phyloP scores from a whole-genome alignment of 2,329 filamentous ascomycete genomes.

The Acarospora socialis region DNA sequence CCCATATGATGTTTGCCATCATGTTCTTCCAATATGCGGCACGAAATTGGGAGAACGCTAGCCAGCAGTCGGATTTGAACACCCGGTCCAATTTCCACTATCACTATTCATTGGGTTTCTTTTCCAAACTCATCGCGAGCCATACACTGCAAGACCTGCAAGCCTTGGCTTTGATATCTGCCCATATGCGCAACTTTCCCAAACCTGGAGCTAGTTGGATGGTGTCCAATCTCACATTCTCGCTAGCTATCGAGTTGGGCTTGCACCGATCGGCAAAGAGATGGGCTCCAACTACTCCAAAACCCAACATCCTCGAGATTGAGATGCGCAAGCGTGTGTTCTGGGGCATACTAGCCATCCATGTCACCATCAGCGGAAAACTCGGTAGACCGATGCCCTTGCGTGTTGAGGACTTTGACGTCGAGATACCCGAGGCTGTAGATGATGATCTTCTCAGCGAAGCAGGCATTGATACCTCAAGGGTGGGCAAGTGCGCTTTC shows the following conservation, averaged over 20 bases:
- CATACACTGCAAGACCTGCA: conserved; percentile 55
- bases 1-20: conserved; percentile 58
- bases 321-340: conserved; percentile 68
- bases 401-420: conserved; percentile 60
- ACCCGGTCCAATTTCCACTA: conserved; percentile 63
- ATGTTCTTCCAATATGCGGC: conserved; percentile 67
- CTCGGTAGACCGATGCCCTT: conserved; percentile 66
- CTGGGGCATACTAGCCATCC: conserved; percentile 55
- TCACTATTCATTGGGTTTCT: conserved; percentile 56
- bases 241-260: conserved; percentile 58
- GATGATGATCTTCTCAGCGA: conserved; percentile 57
- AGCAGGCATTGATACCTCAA: conserved; percentile 43
- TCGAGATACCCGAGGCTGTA: conserved; percentile 58
- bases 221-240: conserved; percentile 49
- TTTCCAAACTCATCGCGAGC: conserved; percentile 48
- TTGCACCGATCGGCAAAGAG: conserved; percentile 57
- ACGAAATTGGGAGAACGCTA: conserved; percentile 46
- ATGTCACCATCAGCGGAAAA: conserved; percentile 52
- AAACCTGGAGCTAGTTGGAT: conserved; percentile 64
- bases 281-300: conserved; percentile 32
- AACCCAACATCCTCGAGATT: conserved; percentile 44
- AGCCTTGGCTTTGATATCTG: conserved; percentile 55
- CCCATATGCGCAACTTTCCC: conserved; percentile 62
- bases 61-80: conserved; percentile 42
- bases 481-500: conserved; percentile 48